Conservation (phyloP, 2,329 filamentous ascomycete genomes). For the Coniochaeta sp. region DNA sequence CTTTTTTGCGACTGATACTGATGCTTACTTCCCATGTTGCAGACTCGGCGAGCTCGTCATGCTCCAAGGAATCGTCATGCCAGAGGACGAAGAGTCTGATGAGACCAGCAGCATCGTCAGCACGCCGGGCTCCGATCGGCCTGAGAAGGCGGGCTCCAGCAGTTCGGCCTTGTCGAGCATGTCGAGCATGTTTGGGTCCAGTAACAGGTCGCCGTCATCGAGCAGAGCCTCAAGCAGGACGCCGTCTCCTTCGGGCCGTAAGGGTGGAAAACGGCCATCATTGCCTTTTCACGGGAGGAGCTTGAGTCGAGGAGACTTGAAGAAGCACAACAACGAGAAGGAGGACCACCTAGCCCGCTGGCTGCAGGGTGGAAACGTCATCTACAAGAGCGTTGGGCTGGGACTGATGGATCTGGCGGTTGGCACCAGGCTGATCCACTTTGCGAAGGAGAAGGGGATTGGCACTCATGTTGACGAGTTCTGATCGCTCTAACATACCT, state of each 20-base stretch:
- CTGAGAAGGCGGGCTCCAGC: constrained; percentile 22
- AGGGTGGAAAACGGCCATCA: constrained; percentile 15
- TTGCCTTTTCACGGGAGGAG: constrained; percentile 19
- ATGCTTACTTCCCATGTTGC: not conserved
- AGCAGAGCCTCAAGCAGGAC: constrained; percentile 19
- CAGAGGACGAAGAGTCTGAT: constrained; percentile 19
- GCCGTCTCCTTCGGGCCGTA: constrained; percentile 11
- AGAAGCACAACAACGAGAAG: constrained; percentile 30
- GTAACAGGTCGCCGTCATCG: constrained; percentile 8
- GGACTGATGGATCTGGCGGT: constrained; percentile 61
- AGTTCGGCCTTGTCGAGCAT: constrained; percentile 34
- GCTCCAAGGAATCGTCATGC: constrained; percentile 39
- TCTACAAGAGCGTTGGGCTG: constrained; percentile 62
- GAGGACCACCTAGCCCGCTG: constrained; percentile 46
- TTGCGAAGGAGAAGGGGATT: constrained; percentile 47
- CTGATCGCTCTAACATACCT: constrained; percentile 16
- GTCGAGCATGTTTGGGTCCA: constrained; percentile 29
- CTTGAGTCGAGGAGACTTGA: constrained; percentile 19
- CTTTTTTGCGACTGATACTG: no score
- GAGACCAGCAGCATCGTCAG: constrained; percentile 22
- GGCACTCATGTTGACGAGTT: constrained; percentile 48
- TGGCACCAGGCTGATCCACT: constrained; percentile 47
- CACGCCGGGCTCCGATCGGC: constrained; percentile 23
- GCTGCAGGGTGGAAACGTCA: constrained; percentile 55
- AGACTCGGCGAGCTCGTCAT: constrained; percentile 72